Evolutionary conservation across 768 basidiomycete species (phyloP).

Genomic region (Xerocomus potaroensis): DNA sequence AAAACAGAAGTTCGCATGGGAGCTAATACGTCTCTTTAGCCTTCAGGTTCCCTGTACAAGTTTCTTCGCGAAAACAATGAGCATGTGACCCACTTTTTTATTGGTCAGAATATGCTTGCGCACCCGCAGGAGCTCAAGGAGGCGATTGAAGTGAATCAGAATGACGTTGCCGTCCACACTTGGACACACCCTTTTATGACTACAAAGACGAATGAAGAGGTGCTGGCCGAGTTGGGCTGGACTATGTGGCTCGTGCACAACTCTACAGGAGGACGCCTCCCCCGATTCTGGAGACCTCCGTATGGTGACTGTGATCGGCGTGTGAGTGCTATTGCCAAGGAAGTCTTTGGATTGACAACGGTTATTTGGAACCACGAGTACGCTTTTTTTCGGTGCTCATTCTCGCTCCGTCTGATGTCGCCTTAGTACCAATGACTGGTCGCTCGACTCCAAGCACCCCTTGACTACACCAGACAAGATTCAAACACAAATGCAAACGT

Average conservation of each 20-base stretch:
- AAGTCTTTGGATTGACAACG: constrained; percentile 82
- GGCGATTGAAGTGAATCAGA: constrained; percentile 39
- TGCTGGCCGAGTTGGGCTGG: constrained; percentile 76
- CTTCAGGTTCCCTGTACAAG: constrained; percentile 47
- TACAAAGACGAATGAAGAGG: constrained; percentile 58
- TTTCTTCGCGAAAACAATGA: constrained; percentile 66
- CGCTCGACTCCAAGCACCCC: constrained; percentile 37
- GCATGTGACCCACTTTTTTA: constrained; percentile 85
- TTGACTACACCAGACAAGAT: constrained; percentile 47
- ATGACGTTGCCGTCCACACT: constrained; percentile 43
- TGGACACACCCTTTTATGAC: constrained; percentile 84
- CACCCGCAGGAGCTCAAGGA: constrained; percentile 52
- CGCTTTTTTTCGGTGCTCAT: background rate
- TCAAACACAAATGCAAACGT: constrained; percentile 45
- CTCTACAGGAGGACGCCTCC: constrained; percentile 72
- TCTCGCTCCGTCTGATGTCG: background rate
- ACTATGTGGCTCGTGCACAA: constrained; percentile 75
- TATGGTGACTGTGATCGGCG: constrained; percentile 83
- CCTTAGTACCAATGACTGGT: constrained; percentile 74
- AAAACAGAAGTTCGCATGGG: background rate
- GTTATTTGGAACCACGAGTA: constrained; percentile 92
- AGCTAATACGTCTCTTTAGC: constrained; percentile 22
- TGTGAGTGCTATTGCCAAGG: constrained; percentile 78
- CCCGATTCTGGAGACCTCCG: constrained; percentile 84
- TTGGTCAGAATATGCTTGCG: constrained; percentile 69